Percentiles rank a stretch among this genome's conserved stretches.
These are phyloP conservation scores for Blepharisma undulans DNA, from an alignment of 169 alveolate species.

Conservation along the genomic window DNA sequence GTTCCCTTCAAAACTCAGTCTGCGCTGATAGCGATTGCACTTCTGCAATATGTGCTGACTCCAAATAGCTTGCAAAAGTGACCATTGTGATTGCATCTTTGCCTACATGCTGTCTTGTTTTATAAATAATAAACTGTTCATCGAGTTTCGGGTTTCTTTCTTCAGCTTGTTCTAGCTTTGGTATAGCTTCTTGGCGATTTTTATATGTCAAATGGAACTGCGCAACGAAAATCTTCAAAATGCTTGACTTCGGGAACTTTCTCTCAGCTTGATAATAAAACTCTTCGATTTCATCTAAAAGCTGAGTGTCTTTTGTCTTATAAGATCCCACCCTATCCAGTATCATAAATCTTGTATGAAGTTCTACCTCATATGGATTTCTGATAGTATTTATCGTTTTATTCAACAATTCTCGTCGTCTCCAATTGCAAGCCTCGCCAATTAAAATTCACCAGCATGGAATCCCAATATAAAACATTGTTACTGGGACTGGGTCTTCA, in stretches of 20 bases:
- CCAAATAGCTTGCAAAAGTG: slow-evolving; percentile 30
- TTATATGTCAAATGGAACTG: slow-evolving; percentile 28
- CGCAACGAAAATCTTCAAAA: slow-evolving; percentile 29
- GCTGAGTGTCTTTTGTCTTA: neutral
- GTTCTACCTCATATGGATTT: slow-evolving; percentile 29
- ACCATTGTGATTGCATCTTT: slow-evolving; percentile 34
- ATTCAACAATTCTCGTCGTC: neutral
- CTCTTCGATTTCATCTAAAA: slow-evolving; percentile 26
- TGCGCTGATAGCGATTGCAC: neutral
- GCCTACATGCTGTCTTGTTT: slow-evolving; percentile 18
- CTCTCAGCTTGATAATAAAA: slow-evolving; percentile 37
- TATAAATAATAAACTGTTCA: slow-evolving; percentile 37
- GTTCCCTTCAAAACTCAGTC: slow-evolving; percentile 2
- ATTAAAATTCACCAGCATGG: slow-evolving; percentile 4
- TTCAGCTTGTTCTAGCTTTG: slow-evolving; percentile 39
- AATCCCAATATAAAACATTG: slow-evolving; percentile 11
- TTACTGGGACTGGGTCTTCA: slow-evolving; percentile 22
- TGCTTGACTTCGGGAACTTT: neutral
- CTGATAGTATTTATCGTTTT: neutral
- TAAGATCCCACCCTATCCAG: slow-evolving; percentile 8
- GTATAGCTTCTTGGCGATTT: slow-evolving; percentile 28
- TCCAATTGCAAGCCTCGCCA: slow-evolving; percentile 13
- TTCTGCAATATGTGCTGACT: neutral
- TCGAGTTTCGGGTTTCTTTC: neutral
- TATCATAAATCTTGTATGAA: slow-evolving; percentile 24